Conservation (phyloP, 352 stramenopile genomes). For the Pythium chondricola region DNA sequence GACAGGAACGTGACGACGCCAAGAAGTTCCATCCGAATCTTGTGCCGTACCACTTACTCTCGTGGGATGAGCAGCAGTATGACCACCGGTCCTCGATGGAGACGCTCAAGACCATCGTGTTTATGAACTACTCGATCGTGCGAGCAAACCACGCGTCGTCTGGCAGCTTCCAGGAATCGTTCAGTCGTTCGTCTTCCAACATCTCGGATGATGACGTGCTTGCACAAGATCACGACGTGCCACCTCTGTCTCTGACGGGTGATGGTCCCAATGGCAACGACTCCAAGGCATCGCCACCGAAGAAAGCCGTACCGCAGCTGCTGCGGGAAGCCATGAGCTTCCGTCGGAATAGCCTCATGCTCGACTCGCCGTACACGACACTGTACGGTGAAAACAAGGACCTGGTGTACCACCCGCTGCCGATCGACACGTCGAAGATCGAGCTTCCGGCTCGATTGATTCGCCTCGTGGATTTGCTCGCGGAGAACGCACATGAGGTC, state of each 20-base stretch:
- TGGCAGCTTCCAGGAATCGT: conserved; percentile 56
- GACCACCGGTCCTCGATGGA: conserved; percentile 85
- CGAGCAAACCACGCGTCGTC: conserved; percentile 30
- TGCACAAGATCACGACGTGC: neutral
- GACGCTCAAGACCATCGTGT: conserved; percentile 84
- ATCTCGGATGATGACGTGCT: conserved; percentile 35
- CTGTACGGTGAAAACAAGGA: conserved; percentile 51
- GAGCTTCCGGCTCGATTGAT: conserved; percentile 58
- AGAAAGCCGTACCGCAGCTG: conserved; percentile 52
- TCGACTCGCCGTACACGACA: conserved; percentile 73
- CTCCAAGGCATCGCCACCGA: conserved; percentile 17
- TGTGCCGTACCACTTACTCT: conserved; percentile 76
- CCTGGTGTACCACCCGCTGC: conserved; percentile 64
- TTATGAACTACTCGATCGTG: conserved; percentile 84
- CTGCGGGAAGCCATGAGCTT: conserved; percentile 72
- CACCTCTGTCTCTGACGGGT: conserved; percentile 5
- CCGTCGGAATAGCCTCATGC: conserved; percentile 68
- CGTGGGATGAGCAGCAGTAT: conserved; percentile 74
- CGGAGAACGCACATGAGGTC: conserved; percentile 84
- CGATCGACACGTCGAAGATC: conserved; percentile 69
- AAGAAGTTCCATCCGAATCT: conserved; percentile 78
- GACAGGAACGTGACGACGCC: conserved; percentile 57
- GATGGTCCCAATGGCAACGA: conserved; percentile 22
- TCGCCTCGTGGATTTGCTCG: conserved; percentile 72
- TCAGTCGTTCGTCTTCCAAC: conserved; percentile 61